Evolutionary conservation across 345 rosid species (phyloP).

Genomic region (Ceriops zippeliana): DNA sequence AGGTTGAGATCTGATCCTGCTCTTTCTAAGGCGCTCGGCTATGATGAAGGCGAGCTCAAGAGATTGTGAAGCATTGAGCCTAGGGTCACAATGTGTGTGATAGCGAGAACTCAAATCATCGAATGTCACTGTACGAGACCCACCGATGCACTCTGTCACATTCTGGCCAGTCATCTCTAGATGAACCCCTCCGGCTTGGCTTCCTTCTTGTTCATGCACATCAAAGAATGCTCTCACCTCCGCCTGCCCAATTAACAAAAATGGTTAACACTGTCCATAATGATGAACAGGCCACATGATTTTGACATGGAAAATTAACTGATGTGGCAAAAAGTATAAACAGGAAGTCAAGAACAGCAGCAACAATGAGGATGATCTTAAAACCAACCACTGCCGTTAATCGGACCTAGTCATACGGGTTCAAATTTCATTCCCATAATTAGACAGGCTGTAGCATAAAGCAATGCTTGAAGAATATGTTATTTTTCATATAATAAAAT

Average conservation of each 20-base stretch:
- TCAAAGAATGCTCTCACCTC: constrained; percentile 33
- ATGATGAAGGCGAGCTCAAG: constrained; percentile 33
- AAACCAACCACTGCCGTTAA: constrained; percentile 3
- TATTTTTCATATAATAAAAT: neutral
- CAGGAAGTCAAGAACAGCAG: neutral
- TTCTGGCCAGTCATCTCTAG: constrained; percentile 34
- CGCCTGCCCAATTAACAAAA: constrained; percentile 15
- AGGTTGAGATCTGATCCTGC: constrained; percentile 24
- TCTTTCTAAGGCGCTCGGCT: constrained; percentile 31
- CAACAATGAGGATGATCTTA: neutral
- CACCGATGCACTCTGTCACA: constrained; percentile 33
- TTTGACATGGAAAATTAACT: neutral
- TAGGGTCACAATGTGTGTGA: constrained; percentile 32
- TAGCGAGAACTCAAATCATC: constrained; percentile 31
- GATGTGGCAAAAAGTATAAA: neutral
- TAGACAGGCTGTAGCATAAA: neutral
- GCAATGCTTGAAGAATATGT: neutral
- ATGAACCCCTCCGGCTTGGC: constrained; percentile 31
- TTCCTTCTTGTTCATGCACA: constrained; percentile 33
- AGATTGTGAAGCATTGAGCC: constrained; percentile 32
- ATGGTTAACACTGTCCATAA: neutral
- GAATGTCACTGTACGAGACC: constrained; percentile 28
- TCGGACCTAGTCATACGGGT: neutral
- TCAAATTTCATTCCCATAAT: neutral
- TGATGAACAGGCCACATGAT: neutral